A percentile compares a stretch with the other conserved stretches of the same genome.
These are phyloP conservation scores for Puccinia brachypodii DNA, from an alignment of 1,284 basidiomycete species.

Conservation along the genomic window DNA sequence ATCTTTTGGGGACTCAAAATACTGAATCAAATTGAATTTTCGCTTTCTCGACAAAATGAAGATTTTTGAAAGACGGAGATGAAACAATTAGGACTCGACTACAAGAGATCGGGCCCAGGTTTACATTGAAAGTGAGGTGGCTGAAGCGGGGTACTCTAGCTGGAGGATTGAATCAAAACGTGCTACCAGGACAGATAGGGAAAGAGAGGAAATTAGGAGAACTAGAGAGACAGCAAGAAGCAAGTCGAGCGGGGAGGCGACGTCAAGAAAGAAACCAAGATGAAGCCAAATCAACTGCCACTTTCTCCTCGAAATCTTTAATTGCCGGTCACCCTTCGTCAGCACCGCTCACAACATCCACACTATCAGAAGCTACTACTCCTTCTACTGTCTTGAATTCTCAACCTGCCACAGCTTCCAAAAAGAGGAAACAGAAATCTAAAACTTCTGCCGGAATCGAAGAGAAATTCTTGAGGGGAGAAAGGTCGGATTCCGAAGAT, in stretches of 20 bases:
- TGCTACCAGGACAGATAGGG: constrained; percentile 27
- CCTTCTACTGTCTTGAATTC: no score
- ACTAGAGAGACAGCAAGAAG: constrained; percentile 39
- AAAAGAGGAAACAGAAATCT: constrained; percentile 34
- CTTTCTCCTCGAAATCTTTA: background rate
- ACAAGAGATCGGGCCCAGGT: constrained; percentile 97
- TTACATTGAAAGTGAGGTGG: constrained; percentile 89
- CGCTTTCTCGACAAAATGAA: background rate
- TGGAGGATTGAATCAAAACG: constrained; percentile 35
- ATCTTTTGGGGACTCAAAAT: background rate
- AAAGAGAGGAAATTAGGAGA: constrained; percentile 35
- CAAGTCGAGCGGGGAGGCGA: constrained; percentile 33
- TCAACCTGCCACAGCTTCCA: background rate
- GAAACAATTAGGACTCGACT: constrained; percentile 70
- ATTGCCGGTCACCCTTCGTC: background rate
- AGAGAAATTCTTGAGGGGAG: constrained; percentile 37
- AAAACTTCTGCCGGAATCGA: constrained; percentile 37
- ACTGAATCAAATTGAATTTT: background rate
- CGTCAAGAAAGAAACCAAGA: background rate
- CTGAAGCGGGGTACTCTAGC: constrained; percentile 70
- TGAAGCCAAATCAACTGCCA: background rate
- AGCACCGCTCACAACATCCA: background rate
- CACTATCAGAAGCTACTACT: background rate
- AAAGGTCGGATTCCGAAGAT: constrained; percentile 45
- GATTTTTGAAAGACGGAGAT: background rate